Percentiles rank a stretch among this genome's conserved stretches.
phyloP scores from a whole-genome alignment of 345 rosid genomes.

The Nasturtium officinale region DNA sequence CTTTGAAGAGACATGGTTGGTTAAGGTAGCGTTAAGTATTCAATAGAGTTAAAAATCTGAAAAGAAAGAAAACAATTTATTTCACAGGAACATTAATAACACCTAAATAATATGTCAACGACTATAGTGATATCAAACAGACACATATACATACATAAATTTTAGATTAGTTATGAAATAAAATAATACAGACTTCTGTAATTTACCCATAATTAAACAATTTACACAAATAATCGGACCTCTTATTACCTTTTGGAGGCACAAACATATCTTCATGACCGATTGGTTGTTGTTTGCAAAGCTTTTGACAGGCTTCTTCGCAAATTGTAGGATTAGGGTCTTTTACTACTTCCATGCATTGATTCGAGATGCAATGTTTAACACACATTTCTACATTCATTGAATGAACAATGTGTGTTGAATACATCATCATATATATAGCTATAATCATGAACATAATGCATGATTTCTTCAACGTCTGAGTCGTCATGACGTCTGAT shows the following conservation, averaged over 20 bases:
- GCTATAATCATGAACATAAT: not conserved
- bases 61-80: too few relatives aligned
- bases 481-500: not conserved
- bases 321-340: not conserved
- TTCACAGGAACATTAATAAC: not conserved
- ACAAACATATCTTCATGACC: not conserved
- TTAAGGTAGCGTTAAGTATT: constrained; percentile 65
- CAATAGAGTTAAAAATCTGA: constrained; percentile 41
- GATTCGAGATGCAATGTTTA: not conserved
- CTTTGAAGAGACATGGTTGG: constrained; percentile 70
- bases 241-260: not conserved
- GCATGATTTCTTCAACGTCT: not conserved
- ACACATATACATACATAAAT: not conserved
- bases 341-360: not conserved
- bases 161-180: not conserved
- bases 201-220: too few relatives aligned
- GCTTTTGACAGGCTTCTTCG: not conserved
- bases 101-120: not conserved
- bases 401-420: not conserved
- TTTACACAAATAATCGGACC: not conserved
- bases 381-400: not conserved
- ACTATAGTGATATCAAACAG: not conserved
- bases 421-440: not conserved
- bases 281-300: not conserved
- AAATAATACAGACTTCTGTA: not conserved